phyloP scores from a whole-genome alignment of 306 rosid genomes.

The Ormosia emarginata region DNA sequence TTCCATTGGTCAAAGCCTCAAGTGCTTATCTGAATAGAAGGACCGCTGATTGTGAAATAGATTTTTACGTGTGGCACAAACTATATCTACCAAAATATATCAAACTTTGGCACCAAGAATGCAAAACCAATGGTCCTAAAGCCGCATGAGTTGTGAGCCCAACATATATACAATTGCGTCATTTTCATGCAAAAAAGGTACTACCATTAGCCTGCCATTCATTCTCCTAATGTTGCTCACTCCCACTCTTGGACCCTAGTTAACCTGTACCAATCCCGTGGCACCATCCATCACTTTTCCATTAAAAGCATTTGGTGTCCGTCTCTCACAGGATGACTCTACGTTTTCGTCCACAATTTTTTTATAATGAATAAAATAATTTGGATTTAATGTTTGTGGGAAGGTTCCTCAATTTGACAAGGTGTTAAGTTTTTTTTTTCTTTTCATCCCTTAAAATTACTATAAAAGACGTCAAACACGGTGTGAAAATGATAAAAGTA shows the following conservation, averaged over 20 bases:
- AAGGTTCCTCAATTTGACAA: background rate
- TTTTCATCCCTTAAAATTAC: too few species aligned
- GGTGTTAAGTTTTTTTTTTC: background rate
- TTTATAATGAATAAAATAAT: background rate
- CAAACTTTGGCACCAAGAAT: background rate
- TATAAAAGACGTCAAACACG: too few species aligned
- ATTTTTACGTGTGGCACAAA: background rate
- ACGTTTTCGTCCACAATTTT: slow-evolving; percentile 7
- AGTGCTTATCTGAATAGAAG: slow-evolving; percentile 20
- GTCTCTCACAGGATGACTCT: background rate
- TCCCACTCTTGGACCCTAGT: background rate
- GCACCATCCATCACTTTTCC: slow-evolving; percentile 35
- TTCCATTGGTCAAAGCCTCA: slow-evolving; percentile 3
- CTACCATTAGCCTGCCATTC: background rate
- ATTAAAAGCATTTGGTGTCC: slow-evolving; percentile 18
- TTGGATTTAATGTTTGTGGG: slow-evolving; percentile 8
- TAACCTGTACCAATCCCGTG: slow-evolving; percentile 1
- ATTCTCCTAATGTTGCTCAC: background rate
- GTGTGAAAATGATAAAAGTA: too few species aligned
- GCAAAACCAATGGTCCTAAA: slow-evolving; percentile 22
- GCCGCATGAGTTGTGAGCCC: slow-evolving; percentile 13
- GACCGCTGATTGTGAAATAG: slow-evolving; percentile 2
- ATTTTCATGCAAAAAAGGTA: slow-evolving; percentile 33
- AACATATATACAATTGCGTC: slow-evolving; percentile 19
- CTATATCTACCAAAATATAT: background rate